Base-by-base conservation (phyloP, 2,329 filamentous ascomycete species). In the Alternaria hordeiaustralica region DNA sequence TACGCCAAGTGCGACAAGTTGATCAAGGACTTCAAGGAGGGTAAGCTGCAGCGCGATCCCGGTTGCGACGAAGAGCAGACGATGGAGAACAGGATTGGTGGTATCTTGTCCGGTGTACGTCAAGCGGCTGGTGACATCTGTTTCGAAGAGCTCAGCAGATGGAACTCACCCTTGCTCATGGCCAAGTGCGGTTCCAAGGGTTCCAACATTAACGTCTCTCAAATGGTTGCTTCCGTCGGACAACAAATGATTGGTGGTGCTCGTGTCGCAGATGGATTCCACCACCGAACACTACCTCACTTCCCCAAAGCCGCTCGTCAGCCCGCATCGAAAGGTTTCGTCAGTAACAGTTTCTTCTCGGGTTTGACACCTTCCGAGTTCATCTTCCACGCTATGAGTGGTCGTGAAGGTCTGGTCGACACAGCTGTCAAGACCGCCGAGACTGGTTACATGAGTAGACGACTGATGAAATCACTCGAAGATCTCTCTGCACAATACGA, bases 391-490 rank as follows among this genome's bases (percentile, higher is more conserved):
- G 96, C 96, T 70, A 97, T 98, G 83, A 97, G 94, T 74, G 96
- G 96, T 73, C 92, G 96, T 89, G 96, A 98, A 88, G 96, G 96
- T 88, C 84, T 99, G 70, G 94, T 99, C 75, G 96, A 99, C 87
- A 99, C 96, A 3, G 96, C 96, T 65, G 96, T 98, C 83, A 99
- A 99, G 84, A 99, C 96, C 57, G 96, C 96, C 57, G 96, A 99
- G 81, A 99, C 96, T 11, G 96, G 96, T 68, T 99, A 99, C 82
- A 99, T 99, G 96, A 98, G 95, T 67, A 90, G 96, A 82, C 90
- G 96, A 71, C 81, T 99, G 77, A 99, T 99, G 95, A 99, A 99
- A 82, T 97, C 93, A 4, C 83, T 99, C 53, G 96, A 99, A 78
- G 96, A 99, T 84, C 83, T 98, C 4, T 97, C 94, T 1, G 93